Evolutionary conservation across 2,329 filamentous ascomycete genomes (phyloP).

Genomic region (Exophiala xenobiotica): DNA sequence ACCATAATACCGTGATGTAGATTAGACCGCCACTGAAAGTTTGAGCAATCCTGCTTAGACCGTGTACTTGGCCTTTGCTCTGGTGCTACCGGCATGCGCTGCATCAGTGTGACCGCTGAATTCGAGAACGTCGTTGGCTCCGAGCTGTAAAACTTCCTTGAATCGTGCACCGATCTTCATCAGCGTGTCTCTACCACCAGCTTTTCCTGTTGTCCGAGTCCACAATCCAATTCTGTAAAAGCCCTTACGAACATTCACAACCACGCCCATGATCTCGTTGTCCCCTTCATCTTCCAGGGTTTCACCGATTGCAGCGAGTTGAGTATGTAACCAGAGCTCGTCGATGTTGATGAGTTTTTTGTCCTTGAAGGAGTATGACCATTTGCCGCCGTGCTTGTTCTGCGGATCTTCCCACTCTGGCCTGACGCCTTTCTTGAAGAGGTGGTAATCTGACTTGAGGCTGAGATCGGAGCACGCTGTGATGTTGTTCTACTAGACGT

Average conservation of each 20-base stretch:
- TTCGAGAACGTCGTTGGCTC: conserved; percentile 74
- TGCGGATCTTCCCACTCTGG: conserved; percentile 98
- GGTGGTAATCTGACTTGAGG: conserved; percentile 97
- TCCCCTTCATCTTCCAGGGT: conserved; percentile 91
- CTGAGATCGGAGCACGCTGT: conserved; percentile 91
- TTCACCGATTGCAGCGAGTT: conserved; percentile 95
- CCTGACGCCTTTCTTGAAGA: conserved; percentile 96
- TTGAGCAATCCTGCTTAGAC: conserved; percentile 58
- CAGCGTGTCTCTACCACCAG: conserved; percentile 81
- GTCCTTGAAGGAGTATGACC: conserved; percentile 97
- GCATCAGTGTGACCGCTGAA: conserved; percentile 97
- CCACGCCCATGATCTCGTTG: conserved; percentile 94
- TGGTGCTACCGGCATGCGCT: conserved; percentile 86
- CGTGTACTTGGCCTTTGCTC: conserved; percentile 90
- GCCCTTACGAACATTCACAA: conserved; percentile 96
- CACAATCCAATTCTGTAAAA: conserved; percentile 98
- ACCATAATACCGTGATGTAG: conserved; percentile 7
- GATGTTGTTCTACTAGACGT: conserved; percentile 81
- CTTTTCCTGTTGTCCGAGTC: conserved; percentile 91
- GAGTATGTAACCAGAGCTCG: conserved; percentile 93
- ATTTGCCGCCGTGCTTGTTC: conserved; percentile 99
- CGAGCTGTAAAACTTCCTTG: conserved; percentile 86
- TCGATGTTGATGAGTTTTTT: conserved; percentile 91
- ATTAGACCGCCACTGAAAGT: neutral
- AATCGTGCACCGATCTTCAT: conserved; percentile 82